Conservation (phyloP, 108 stramenopile species). For the Conticribra weissflogii region DNA sequence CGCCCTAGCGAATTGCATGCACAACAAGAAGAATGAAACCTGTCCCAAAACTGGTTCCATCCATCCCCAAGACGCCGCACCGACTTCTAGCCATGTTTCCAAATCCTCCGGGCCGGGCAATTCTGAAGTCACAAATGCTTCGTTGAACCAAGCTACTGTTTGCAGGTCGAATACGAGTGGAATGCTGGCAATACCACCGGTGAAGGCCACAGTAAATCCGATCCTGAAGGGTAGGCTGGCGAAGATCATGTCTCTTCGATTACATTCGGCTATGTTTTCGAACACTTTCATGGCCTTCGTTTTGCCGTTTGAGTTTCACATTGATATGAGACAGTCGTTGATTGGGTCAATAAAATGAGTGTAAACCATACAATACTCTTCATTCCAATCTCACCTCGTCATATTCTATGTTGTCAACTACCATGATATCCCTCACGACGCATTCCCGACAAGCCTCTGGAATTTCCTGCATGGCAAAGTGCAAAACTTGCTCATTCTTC, state of each 20-base stretch:
- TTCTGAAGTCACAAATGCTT: constrained; percentile 80
- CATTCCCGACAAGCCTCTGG: constrained; percentile 48
- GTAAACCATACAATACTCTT: neutral
- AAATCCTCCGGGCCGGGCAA: constrained; percentile 79
- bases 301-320: neutral
- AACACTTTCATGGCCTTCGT: constrained; percentile 53
- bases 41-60: constrained; percentile 90
- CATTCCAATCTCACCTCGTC: constrained; percentile 19
- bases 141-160: constrained; percentile 84
- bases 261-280: constrained; percentile 41
- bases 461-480: constrained; percentile 26
- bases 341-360: neutral
- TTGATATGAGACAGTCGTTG: neutral
- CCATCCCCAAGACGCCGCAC: constrained; percentile 84
- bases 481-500: constrained; percentile 32
- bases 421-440: constrained; percentile 37
- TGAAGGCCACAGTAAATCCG: constrained; percentile 59
- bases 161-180: constrained; percentile 79
- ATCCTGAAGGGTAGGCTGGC: constrained; percentile 69
- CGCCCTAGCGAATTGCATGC: constrained; percentile 72
- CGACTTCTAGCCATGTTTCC: constrained; percentile 83
- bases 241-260: constrained; percentile 59
- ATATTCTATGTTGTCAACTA: constrained; percentile 46
- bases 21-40: constrained; percentile 77
- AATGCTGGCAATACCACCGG: constrained; percentile 55